These are phyloP conservation scores for Galeopsis tetrahit DNA, from an alignment of 257 asterid species.

Conservation along the genomic window DNA sequence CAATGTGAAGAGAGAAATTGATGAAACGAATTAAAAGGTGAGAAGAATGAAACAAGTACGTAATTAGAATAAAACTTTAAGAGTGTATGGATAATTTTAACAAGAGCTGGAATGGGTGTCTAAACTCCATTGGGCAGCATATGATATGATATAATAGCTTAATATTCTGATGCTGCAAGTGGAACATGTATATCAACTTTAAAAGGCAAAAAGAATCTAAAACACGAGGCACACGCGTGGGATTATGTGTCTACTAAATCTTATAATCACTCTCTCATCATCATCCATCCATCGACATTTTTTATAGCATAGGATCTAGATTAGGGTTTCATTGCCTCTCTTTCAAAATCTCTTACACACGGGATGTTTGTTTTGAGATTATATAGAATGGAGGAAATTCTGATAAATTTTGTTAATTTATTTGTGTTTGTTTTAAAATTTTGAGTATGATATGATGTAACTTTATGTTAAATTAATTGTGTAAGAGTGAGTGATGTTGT, in stretches of 20 bases:
- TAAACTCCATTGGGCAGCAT: neutral
- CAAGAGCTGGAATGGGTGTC: neutral
- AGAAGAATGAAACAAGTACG: constrained; percentile 1
- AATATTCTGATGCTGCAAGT: constrained; percentile 28
- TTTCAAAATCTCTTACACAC: too few relatives aligned
- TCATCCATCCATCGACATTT: constrained; percentile 16
- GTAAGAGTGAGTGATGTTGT: too few relatives aligned
- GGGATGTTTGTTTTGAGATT: too few relatives aligned
- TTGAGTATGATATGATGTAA: too few relatives aligned
- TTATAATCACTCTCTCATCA: neutral
- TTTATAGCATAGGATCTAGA: constrained; percentile 17
- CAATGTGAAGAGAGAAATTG: neutral
- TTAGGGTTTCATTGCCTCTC: neutral
- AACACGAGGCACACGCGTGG: constrained; percentile 48
- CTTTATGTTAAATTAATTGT: too few relatives aligned
- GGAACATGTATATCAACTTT: constrained; percentile 38
- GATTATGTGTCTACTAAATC: constrained; percentile 44
- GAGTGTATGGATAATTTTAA: neutral
- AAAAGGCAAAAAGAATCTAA: constrained; percentile 22
- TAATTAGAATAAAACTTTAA: neutral
- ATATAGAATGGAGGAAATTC: too few relatives aligned
- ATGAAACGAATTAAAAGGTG: neutral
- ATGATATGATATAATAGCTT: neutral
- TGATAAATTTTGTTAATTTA: too few relatives aligned
- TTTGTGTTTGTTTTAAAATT: too few relatives aligned